Conservation (phyloP, 73 alveolate genomes). For the Tetrahymena borealis region DNA sequence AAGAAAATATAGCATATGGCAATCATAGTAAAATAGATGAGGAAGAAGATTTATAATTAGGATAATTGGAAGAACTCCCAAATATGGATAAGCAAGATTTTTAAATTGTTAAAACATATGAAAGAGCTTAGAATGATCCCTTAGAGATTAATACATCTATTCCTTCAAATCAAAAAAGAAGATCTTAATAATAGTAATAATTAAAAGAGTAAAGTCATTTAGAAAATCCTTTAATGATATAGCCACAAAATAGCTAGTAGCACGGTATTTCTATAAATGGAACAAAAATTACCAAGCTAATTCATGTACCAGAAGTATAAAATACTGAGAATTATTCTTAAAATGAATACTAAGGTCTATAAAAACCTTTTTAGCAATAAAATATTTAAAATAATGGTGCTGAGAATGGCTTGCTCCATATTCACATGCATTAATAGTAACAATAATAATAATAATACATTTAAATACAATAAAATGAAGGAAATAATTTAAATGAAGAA, state of each 20-base stretch:
- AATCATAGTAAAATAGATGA: neutral
- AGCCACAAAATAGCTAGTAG: no score
- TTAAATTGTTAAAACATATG: neutral
- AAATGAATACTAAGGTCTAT: no score
- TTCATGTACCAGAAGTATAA: no score
- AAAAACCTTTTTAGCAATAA: no score
- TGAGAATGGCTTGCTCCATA: neutral
- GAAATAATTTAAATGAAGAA: no score
- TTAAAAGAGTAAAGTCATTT: neutral
- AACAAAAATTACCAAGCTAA: no score
- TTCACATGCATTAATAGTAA: neutral
- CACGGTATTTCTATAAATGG: no score
- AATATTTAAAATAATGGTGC: neutral
- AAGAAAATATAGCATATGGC: neutral
- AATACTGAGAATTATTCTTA: no score
- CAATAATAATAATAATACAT: neutral
- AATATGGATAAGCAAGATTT: neutral
- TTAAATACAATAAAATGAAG: neutral
- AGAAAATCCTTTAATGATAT: no score
- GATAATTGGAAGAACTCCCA: neutral
- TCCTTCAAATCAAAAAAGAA: neutral
- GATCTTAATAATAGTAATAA: neutral
- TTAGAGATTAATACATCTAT: neutral
- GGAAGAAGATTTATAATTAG: neutral
- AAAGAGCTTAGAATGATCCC: neutral